These are phyloP conservation scores for Chytriomyces confervae DNA, from an alignment of 192 early-diverging fungal species.

Conservation along the genomic window DNA sequence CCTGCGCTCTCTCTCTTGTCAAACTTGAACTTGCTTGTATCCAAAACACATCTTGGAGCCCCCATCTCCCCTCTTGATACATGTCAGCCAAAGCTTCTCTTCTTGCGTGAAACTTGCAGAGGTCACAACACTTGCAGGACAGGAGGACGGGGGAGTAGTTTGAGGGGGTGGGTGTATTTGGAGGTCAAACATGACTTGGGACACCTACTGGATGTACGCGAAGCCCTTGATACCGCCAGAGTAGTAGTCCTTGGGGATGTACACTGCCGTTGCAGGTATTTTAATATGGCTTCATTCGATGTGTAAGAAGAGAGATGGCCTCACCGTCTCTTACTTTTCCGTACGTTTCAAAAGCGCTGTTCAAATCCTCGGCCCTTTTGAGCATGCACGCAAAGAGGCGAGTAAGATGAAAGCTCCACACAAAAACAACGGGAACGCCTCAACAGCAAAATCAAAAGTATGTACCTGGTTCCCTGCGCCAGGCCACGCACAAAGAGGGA, in stretches of 20 bases:
- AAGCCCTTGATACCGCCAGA: conserved; percentile 49
- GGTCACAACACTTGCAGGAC: neutral
- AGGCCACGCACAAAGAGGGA: conserved; percentile 52
- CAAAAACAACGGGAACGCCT: neutral
- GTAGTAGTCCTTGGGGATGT: conserved; percentile 57
- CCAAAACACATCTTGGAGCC: neutral
- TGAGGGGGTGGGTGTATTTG: neutral
- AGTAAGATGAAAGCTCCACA: neutral
- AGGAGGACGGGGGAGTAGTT: neutral
- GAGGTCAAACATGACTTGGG: neutral
- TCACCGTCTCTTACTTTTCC: conserved; percentile 52
- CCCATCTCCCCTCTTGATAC: neutral
- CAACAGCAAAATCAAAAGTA: neutral
- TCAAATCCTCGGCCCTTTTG: conserved; percentile 46
- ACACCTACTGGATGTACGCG: conserved; percentile 55
- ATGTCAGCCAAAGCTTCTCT: neutral
- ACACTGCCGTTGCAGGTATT: conserved; percentile 36
- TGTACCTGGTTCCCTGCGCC: conserved; percentile 45
- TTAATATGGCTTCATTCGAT: neutral
- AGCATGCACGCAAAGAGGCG: neutral
- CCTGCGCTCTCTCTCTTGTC: neutral
- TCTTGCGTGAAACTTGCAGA: neutral
- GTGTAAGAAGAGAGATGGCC: neutral
- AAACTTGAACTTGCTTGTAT: neutral
- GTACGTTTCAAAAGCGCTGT: conserved; percentile 51